These are phyloP conservation scores for Xylariaceae sp. DNA, from an alignment of 2,329 filamentous ascomycete genomes.

Conservation along the genomic window DNA sequence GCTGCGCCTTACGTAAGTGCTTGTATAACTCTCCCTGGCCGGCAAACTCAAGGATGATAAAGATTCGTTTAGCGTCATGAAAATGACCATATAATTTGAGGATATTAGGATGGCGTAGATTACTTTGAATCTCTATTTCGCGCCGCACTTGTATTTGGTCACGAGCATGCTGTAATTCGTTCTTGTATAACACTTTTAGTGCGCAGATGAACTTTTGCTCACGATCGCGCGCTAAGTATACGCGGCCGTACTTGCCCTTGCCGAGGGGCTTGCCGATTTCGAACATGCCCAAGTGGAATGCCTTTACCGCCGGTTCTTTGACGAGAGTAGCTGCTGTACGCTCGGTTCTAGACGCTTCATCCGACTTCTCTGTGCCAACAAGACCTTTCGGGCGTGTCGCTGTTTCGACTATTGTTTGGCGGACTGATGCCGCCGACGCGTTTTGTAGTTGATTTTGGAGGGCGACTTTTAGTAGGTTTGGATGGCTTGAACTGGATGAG, in stretches of 20 bases:
- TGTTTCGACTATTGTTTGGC: too few species aligned
- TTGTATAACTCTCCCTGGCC: constrained; percentile 87
- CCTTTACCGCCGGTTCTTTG: too few species aligned
- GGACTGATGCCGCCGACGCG: background rate
- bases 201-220: constrained; percentile 83
- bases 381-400: too few species aligned
- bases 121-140: constrained; percentile 88
- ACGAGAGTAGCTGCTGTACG: background rate
- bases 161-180: constrained; percentile 73
- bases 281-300: constrained; percentile 90
- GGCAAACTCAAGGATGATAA: constrained; percentile 87
- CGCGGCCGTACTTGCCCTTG: constrained; percentile 85
- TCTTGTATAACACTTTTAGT: constrained; percentile 84
- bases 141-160: constrained; percentile 85
- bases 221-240: constrained; percentile 82
- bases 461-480: background rate
- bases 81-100: constrained; percentile 85
- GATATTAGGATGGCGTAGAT: constrained; percentile 84
- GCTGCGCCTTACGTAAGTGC: constrained; percentile 75
- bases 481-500: background rate
- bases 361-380: too few species aligned
- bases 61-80: constrained; percentile 85
- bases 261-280: constrained; percentile 86
- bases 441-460: background rate
- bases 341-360: background rate